Conservation (phyloP, 768 basidiomycete species). For the Hypsizygus marmoreus region DNA sequence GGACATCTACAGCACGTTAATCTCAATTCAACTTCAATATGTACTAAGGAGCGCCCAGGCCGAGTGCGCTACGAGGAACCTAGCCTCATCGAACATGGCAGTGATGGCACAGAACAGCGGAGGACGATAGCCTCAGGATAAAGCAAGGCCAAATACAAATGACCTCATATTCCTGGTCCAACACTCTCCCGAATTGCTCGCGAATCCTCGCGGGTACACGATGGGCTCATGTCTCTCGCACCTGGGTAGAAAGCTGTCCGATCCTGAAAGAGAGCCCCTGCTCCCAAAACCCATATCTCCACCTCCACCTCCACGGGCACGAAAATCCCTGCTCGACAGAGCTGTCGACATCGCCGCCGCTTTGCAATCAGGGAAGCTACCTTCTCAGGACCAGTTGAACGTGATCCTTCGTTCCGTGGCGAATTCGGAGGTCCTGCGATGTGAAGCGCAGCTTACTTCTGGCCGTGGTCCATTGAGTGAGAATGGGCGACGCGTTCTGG, state of each 20-base stretch:
- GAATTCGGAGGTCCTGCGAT: conserved; percentile 27
- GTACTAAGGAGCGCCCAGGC: too few species aligned
- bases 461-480: conserved; percentile 30
- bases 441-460: conserved; percentile 9
- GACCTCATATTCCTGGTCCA: too few species aligned
- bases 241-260: not conserved
- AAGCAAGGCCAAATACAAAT: too few species aligned
- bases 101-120: too few species aligned
- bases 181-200: too few species aligned
- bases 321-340: conserved; percentile 28
- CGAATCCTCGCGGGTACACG: too few species aligned
- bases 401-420: conserved; percentile 25
- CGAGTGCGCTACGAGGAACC: too few species aligned
- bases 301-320: conserved; percentile 1
- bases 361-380: conserved; percentile 39
- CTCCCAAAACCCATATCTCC: conserved; percentile 11
- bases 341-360: conserved; percentile 36
- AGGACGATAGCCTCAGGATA: too few species aligned
- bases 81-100: too few species aligned
- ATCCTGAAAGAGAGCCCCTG: conserved; percentile 20
- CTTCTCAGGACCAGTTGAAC: conserved; percentile 38
- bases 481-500: conserved; percentile 28
- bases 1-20: too few species aligned
- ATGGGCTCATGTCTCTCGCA: conserved; percentile 19
- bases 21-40: too few species aligned